These are phyloP conservation scores for Naganishia friedmannii DNA, from an alignment of 768 basidiomycete genomes.

Conservation along the genomic window DNA sequence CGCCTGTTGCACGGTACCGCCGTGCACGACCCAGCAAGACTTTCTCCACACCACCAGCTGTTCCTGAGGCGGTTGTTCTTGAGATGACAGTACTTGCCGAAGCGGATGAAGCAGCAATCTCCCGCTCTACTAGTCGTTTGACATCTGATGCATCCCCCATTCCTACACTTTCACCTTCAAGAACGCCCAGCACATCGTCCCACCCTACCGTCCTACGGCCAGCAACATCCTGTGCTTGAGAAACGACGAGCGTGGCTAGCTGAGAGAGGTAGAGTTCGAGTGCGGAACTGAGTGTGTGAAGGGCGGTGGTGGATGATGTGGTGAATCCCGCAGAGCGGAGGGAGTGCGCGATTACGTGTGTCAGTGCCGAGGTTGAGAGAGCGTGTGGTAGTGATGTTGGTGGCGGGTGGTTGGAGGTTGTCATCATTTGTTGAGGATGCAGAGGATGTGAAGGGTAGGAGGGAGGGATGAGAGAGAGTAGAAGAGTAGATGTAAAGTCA, in stretches of 20 bases:
- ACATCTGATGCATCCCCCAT: slow-evolving; percentile 8
- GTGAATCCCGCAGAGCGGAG: slow-evolving; percentile 25
- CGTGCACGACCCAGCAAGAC: background rate
- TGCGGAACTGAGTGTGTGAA: slow-evolving; percentile 14
- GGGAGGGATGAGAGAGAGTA: background rate
- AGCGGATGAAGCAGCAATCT: background rate
- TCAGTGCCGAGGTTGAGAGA: slow-evolving; percentile 9
- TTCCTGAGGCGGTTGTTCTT: background rate
- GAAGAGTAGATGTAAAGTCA: no score
- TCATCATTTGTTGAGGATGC: background rate
- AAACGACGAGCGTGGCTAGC: background rate
- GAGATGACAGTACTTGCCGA: background rate
- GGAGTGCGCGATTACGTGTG: slow-evolving; percentile 17
- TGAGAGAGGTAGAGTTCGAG: slow-evolving; percentile 7
- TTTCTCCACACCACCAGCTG: background rate
- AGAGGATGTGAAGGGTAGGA: background rate
- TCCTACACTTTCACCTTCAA: background rate
- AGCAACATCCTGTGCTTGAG: slow-evolving; percentile 20
- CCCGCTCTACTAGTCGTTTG: slow-evolving; percentile 12
- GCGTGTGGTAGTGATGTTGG: slow-evolving; percentile 14
- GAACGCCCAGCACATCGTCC: slow-evolving; percentile 24
- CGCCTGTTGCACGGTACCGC: slow-evolving; percentile 11
- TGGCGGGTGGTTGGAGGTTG: background rate
- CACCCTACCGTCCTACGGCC: slow-evolving; percentile 3
- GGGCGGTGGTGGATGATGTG: slow-evolving; percentile 2